Evolutionary conservation across 768 basidiomycete species (phyloP).

Genomic region (Tulasnella sp.): DNA sequence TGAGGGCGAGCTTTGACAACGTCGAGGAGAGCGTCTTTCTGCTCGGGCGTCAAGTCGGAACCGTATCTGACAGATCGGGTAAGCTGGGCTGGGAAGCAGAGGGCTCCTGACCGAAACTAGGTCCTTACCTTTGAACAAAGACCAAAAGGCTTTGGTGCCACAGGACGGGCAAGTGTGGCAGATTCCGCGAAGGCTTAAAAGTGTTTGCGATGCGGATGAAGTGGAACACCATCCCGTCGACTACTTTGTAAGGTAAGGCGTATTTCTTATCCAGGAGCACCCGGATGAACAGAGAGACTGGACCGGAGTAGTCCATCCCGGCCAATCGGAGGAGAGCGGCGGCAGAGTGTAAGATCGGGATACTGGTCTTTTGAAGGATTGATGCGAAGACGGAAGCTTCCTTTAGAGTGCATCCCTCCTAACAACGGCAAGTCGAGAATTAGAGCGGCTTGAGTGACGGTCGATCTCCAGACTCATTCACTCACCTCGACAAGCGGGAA

Average conservation of each 20-base stretch:
- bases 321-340: conserved; percentile 89
- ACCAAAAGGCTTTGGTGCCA: conserved; percentile 97
- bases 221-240: conserved; percentile 95
- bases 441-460: not conserved
- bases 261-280: conserved; percentile 96
- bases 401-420: conserved; percentile 79
- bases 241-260: conserved; percentile 93
- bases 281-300: conserved; percentile 94
- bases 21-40: conserved; percentile 94
- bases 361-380: conserved; percentile 76
- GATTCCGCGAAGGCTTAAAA: conserved; percentile 52
- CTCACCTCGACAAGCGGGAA: conserved; percentile 90
- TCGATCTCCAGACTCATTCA: not conserved
- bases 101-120: not conserved
- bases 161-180: conserved; percentile 82
- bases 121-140: conserved; percentile 79
- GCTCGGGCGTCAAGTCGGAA: conserved; percentile 87
- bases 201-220: conserved; percentile 93
- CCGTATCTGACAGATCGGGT: conserved; percentile 55
- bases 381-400: conserved; percentile 93
- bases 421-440: not conserved
- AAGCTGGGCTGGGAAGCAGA: not conserved
- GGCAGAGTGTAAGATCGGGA: conserved; percentile 94
- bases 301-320: conserved; percentile 92
- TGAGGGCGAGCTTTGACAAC: conserved; percentile 81